These are phyloP conservation scores for Thinopyrum elongatum DNA, from an alignment of 176 grass and related monocot genomes.

Conservation along the genomic window DNA sequence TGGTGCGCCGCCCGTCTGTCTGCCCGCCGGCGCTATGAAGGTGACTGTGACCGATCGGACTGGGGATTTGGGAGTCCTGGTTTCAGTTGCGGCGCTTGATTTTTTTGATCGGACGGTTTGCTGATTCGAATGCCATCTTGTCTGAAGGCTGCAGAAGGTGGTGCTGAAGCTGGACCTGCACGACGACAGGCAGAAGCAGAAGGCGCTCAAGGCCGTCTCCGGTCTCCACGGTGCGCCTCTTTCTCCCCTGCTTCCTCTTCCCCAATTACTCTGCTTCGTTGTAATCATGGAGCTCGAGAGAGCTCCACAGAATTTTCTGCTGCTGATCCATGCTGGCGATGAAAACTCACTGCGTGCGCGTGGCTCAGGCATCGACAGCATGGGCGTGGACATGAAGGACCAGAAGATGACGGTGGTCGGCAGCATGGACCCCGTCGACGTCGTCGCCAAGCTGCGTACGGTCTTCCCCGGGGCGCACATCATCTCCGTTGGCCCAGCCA, in stretches of 20 bases:
- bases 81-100: background rate
- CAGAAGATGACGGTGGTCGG: too few species aligned
- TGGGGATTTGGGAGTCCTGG: background rate
- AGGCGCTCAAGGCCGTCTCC: conserved; percentile 71
- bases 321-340: background rate
- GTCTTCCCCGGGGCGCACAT: conserved; percentile 16
- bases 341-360: background rate
- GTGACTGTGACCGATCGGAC: background rate
- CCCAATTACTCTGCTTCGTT: background rate
- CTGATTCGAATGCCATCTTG: background rate
- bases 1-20: too few species aligned
- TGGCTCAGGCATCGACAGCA: too few species aligned
- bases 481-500: conserved; percentile 55
- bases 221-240: conserved; percentile 39
- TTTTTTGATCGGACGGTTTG: background rate
- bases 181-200: conserved; percentile 78
- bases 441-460: too few species aligned
- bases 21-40: background rate
- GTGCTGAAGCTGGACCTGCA: conserved; percentile 83
- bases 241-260: too few species aligned
- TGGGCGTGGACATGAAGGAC: too few species aligned
- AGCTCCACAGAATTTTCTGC: background rate
- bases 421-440: too few species aligned
- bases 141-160: conserved; percentile 44
- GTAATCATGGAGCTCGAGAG: background rate